phyloP scores from a whole-genome alignment of 2,329 filamentous ascomycete genomes.

The Hypoxylon sp. region DNA sequence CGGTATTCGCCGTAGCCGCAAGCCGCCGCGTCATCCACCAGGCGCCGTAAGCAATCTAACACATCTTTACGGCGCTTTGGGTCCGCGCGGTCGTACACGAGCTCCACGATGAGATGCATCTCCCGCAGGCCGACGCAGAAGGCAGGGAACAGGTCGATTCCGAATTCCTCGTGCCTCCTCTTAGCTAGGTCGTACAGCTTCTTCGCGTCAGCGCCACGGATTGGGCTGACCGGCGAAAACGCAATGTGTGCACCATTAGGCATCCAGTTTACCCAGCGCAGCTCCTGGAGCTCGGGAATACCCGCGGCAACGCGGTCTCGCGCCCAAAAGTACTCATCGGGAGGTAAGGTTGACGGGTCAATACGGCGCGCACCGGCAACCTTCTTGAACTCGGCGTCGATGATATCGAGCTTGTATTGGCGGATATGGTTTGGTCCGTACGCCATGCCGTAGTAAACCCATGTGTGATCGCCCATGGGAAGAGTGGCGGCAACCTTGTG shows the following conservation, averaged over 20 bases:
- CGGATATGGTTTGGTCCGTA: constrained; percentile 56
- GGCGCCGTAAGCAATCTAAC: constrained; percentile 50
- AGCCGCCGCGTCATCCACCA: constrained; percentile 58
- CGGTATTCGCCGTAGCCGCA: constrained; percentile 62
- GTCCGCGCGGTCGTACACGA: constrained; percentile 54
- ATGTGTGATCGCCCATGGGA: constrained; percentile 55
- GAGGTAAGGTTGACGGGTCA: constrained; percentile 55
- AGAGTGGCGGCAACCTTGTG: constrained; percentile 51
- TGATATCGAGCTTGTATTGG: constrained; percentile 54
- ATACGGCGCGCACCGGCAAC: constrained; percentile 53
- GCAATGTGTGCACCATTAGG: constrained; percentile 61
- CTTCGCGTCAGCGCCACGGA: constrained; percentile 59
- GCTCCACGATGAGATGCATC: constrained; percentile 60
- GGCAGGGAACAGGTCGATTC: constrained; percentile 59
- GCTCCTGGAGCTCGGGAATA: constrained; percentile 58
- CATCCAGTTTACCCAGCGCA: constrained; percentile 60
- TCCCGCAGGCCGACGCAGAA: constrained; percentile 61
- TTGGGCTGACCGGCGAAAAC: constrained; percentile 63
- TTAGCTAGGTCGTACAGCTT: constrained; percentile 57
- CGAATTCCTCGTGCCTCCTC: constrained; percentile 54
- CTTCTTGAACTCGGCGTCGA: constrained; percentile 54
- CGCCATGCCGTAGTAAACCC: constrained; percentile 56
- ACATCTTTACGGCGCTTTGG: constrained; percentile 46
- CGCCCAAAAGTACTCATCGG: constrained; percentile 55
- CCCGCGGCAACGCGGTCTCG: constrained; percentile 54